These are phyloP conservation scores for Oryza coarctata DNA, from an alignment of 176 grass and related monocot genomes.

Conservation along the genomic window DNA sequence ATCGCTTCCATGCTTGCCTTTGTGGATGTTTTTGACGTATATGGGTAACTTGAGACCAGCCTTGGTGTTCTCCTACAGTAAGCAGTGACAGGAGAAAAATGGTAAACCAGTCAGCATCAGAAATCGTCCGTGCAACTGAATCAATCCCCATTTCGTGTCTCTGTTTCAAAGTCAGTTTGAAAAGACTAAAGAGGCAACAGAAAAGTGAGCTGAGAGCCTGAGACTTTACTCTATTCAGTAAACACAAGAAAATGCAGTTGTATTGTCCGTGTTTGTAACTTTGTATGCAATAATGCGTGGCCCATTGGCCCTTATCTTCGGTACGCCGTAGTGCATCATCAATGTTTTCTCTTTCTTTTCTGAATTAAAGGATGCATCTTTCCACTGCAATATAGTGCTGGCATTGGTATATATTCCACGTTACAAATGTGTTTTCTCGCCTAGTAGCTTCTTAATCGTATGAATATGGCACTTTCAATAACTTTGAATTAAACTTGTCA, in stretches of 20 bases:
- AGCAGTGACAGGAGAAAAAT: not conserved
- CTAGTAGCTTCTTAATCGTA: not conserved
- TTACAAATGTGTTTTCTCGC: not conserved
- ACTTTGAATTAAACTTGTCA: not conserved
- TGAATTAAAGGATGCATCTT: not conserved
- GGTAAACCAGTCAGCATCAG: not conserved
- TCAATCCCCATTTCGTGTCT: not conserved
- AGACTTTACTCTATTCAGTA: not conserved
- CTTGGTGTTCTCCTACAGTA: slow-evolving; percentile 49
- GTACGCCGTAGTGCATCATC: not conserved
- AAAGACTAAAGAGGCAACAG: not conserved
- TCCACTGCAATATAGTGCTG: not conserved
- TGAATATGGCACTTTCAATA: not conserved
- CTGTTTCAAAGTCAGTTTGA: not conserved
- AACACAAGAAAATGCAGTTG: not conserved
- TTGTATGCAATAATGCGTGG: not conserved
- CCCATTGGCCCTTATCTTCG: not conserved
- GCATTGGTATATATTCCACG: not conserved
- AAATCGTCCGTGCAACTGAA: not conserved
- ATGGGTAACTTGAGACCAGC: slow-evolving; percentile 48
- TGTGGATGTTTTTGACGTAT: slow-evolving; percentile 71
- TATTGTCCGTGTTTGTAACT: not conserved
- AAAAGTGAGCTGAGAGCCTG: not conserved
- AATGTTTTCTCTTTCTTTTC: not conserved
- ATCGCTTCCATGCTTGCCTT: slow-evolving; percentile 74